Conservation (phyloP, 2,329 filamentous ascomycete species). For the Clarireedia paspali region DNA sequence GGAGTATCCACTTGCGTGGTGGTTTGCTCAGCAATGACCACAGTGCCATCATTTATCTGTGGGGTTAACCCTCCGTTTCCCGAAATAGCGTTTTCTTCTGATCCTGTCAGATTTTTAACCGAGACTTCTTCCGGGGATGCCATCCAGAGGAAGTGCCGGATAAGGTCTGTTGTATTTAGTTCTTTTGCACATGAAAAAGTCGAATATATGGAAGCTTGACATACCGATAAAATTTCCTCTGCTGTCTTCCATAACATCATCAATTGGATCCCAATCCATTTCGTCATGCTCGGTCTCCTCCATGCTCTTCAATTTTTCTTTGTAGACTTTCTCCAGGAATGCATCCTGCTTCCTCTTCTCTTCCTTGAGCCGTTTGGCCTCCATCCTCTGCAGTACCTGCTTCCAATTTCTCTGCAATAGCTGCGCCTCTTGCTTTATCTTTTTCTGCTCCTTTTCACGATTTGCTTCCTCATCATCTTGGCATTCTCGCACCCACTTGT, state of each 20-base stretch:
- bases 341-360: constrained; percentile 36
- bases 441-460: constrained; percentile 41
- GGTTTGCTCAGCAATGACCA: not conserved
- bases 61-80: not conserved
- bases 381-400: constrained; percentile 34
- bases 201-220: constrained; percentile 20
- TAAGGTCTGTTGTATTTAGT: constrained; percentile 10
- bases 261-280: constrained; percentile 40
- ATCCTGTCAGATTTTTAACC: not conserved
- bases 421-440: constrained; percentile 40
- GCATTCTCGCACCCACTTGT: constrained; percentile 37
- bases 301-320: constrained; percentile 32
- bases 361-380: constrained; percentile 34
- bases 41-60: not conserved
- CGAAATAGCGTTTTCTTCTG: not conserved
- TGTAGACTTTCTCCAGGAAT: constrained; percentile 36
- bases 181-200: not conserved
- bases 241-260: constrained; percentile 39
- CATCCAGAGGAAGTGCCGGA: constrained; percentile 17
- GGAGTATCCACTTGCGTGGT: not conserved
- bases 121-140: not conserved
- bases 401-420: constrained; percentile 41
- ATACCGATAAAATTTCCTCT: constrained; percentile 31
- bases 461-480: constrained; percentile 38
- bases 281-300: constrained; percentile 27